These are phyloP conservation scores for Knufia petricola DNA, from an alignment of 2,329 filamentous ascomycete species.

Conservation along the genomic window DNA sequence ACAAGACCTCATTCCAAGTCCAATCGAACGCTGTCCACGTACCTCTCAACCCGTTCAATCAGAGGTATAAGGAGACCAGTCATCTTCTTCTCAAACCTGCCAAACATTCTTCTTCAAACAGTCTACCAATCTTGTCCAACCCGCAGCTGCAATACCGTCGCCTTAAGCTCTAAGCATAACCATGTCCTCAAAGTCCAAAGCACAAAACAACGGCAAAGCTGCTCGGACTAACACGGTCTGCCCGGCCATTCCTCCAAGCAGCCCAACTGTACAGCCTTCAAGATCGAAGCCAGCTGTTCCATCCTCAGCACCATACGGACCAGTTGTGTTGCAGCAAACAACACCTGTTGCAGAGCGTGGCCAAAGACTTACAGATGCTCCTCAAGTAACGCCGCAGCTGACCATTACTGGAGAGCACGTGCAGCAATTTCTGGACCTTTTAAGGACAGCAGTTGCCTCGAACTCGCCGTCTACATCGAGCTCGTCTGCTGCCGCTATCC, in stretches of 20 bases:
- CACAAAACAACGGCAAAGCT: slow-evolving; percentile 5
- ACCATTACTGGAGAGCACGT: no score
- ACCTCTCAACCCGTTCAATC: slow-evolving; percentile 7
- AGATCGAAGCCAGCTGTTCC: slow-evolving; percentile 1
- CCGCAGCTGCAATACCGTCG: background rate
- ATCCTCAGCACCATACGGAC: background rate
- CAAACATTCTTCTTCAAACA: slow-evolving; percentile 3
- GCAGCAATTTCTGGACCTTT: no score
- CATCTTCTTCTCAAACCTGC: slow-evolving; percentile 8
- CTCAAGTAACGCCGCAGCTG: no score
- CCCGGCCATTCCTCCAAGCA: slow-evolving; percentile 5
- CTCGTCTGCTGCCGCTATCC: no score
- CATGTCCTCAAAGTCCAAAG: slow-evolving; percentile 3
- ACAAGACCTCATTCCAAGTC: background rate
- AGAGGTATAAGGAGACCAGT: slow-evolving; percentile 7
- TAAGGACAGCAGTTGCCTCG: no score
- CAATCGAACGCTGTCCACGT: slow-evolving; percentile 6
- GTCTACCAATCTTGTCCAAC: slow-evolving; percentile 3
- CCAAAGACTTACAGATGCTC: slow-evolving; percentile 4
- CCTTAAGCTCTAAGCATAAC: slow-evolving; percentile 2
- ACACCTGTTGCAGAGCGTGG: background rate
- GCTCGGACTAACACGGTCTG: background rate
- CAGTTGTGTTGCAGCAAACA: background rate
- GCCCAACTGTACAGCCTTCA: slow-evolving; percentile 1
- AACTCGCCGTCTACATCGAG: no score